Conservation (phyloP, 2,329 filamentous ascomycete species). For the Beauveria scarabaeidicola region DNA sequence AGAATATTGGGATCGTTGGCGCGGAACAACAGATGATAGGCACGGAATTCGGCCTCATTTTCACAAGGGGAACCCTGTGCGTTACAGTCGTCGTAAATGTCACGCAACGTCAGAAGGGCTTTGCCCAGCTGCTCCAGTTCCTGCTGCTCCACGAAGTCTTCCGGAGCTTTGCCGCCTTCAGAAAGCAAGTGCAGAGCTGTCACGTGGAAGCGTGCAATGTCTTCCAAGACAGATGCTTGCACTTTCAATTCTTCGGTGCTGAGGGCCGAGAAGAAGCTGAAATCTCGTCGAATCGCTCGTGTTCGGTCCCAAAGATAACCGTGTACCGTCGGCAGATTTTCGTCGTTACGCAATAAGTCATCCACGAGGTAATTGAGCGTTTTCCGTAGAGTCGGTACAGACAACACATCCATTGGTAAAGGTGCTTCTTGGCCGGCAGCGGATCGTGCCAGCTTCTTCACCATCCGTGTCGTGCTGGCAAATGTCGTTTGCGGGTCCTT, state of each 20-base stretch:
- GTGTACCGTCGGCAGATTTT: conserved; percentile 46
- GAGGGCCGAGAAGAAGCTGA: conserved; percentile 58
- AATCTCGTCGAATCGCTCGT: conserved; percentile 58
- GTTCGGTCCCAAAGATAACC: conserved; percentile 62
- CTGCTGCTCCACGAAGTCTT: conserved; percentile 58
- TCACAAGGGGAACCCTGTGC: conserved; percentile 48
- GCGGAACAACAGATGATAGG: conserved; percentile 57
- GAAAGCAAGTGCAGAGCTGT: conserved; percentile 56
- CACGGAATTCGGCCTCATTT: conserved; percentile 58
- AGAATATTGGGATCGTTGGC: conserved; percentile 49
- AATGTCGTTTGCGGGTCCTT: conserved; percentile 37
- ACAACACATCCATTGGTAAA: conserved; percentile 59
- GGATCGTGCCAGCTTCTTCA: conserved; percentile 59
- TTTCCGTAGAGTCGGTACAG: conserved; percentile 46
- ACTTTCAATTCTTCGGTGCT: conserved; percentile 46
- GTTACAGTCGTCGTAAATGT: conserved; percentile 58
- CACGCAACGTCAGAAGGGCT: conserved; percentile 54
- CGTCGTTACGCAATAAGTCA: conserved; percentile 46
- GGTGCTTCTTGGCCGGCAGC: conserved; percentile 61
- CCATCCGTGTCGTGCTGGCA: conserved; percentile 46
- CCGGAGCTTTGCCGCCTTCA: conserved; percentile 43
- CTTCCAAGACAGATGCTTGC: conserved; percentile 56
- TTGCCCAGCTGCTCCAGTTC: conserved; percentile 61
- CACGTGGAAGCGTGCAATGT: conserved; percentile 59
- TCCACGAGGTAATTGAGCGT: conserved; percentile 58